These are phyloP conservation scores for Monosporascus sp. DNA, from an alignment of 2,329 filamentous ascomycete species.

Conservation along the genomic window DNA sequence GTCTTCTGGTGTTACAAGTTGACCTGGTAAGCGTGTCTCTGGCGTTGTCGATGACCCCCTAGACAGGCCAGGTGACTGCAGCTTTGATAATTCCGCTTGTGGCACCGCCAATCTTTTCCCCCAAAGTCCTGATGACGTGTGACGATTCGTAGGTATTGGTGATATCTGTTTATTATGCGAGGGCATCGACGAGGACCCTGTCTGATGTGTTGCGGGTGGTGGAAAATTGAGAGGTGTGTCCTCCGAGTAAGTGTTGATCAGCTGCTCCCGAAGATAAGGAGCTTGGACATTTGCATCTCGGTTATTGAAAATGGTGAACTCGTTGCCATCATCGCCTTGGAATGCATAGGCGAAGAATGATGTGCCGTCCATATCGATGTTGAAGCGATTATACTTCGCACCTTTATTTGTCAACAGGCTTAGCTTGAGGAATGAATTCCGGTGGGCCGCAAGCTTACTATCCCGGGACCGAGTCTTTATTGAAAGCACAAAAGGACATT, in stretches of 20 bases:
- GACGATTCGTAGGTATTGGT: conserved; percentile 3
- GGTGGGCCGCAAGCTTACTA: too few relatives aligned
- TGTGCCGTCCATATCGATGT: conserved; percentile 17
- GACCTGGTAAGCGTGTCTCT: conserved; percentile 17
- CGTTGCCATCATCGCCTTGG: conserved; percentile 14
- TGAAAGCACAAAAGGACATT: too few relatives aligned
- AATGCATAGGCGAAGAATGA: conserved; percentile 17
- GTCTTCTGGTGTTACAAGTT: conserved; percentile 17
- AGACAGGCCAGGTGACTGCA: conserved; percentile 19
- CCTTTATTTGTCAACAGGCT: background rate
- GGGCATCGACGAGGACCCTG: conserved; percentile 1
- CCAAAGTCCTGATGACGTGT: conserved; percentile 5
- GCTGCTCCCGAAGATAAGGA: conserved; percentile 9
- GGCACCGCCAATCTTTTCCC: conserved; percentile 7
- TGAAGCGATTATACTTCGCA: background rate
- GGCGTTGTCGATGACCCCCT: conserved; percentile 22
- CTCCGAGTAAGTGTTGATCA: conserved; percentile 6
- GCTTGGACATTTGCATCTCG: conserved; percentile 4
- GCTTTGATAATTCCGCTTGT: conserved; percentile 7
- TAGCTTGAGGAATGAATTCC: too few relatives aligned
- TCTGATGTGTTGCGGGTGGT: background rate
- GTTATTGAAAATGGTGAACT: conserved; percentile 15
- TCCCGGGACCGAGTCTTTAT: too few relatives aligned
- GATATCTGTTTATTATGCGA: conserved; percentile 3
- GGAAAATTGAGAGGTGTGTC: conserved; percentile 9